A percentile compares a stretch with the other conserved stretches of the same genome.
phyloP scores from a whole-genome alignment of 306 rosid species.

The Herpetospermum pedunculosum region DNA sequence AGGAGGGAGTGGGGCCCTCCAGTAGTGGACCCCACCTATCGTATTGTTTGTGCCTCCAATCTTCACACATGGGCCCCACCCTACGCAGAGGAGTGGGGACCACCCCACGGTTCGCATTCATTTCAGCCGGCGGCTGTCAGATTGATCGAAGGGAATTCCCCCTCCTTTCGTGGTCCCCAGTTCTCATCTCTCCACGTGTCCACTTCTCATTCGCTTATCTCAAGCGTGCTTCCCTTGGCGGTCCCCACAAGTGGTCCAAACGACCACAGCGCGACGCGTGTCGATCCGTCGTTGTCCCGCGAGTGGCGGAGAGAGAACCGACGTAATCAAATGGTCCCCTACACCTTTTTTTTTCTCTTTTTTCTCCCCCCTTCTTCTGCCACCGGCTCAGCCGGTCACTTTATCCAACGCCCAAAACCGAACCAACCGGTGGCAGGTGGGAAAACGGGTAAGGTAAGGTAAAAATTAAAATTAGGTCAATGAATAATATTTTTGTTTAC shows the following conservation, averaged over 20 bases:
- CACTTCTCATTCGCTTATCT: constrained; percentile 4
- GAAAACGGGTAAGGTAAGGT: neutral
- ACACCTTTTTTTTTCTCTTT: neutral
- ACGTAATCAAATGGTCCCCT: constrained; percentile 40
- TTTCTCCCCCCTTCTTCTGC: neutral
- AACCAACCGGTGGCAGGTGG: neutral
- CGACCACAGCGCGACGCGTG: constrained; percentile 26
- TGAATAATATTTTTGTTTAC: neutral
- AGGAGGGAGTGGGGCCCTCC: neutral
- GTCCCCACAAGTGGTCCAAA: constrained; percentile 57
- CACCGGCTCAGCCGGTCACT: constrained; percentile 5
- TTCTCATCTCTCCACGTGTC: constrained; percentile 20
- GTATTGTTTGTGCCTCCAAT: neutral
- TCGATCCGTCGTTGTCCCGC: constrained; percentile 27
- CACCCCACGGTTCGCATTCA: constrained; percentile 23
- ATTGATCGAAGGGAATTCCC: constrained; percentile 27
- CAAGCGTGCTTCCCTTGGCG: constrained; percentile 29
- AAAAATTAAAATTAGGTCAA: constrained; percentile 5
- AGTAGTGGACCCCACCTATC: constrained; percentile 8
- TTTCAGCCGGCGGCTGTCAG: constrained; percentile 63
- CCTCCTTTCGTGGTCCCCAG: constrained; percentile 23
- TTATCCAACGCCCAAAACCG: neutral
- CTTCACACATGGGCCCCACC: constrained; percentile 10
- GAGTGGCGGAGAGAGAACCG: constrained; percentile 23
- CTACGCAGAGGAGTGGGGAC: neutral